phyloP scores from a whole-genome alignment of 2,329 filamentous ascomycete genomes.

The Colletotrichum sp. region DNA sequence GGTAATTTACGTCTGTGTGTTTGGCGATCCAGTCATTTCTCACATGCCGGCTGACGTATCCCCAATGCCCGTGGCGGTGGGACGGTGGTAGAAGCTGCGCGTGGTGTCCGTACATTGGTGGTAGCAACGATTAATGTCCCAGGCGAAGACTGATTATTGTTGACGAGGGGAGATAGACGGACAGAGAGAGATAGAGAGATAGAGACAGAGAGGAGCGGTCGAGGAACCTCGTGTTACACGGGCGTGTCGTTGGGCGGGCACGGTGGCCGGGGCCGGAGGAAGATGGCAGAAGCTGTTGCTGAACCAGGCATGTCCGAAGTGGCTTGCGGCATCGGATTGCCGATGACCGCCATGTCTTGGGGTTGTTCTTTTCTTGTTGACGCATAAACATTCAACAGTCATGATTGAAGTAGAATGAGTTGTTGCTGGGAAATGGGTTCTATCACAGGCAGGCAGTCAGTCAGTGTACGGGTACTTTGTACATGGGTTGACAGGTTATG shows the following conservation, averaged over 20 bases:
- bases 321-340: not conserved
- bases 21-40: not conserved
- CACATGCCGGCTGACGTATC: conserved; percentile 2
- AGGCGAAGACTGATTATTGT: not conserved
- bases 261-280: not conserved
- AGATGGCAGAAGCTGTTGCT: not conserved
- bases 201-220: not conserved
- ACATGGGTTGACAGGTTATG: not conserved
- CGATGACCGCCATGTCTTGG: not conserved
- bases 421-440: not conserved
- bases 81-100: not conserved
- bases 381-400: not conserved
- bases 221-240: not conserved
- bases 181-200: not conserved
- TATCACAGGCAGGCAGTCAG: not conserved
- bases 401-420: not conserved
- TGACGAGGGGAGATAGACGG: not conserved
- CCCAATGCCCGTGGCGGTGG: not conserved
- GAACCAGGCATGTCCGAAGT: not conserved
- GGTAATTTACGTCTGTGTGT: not conserved
- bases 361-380: not conserved
- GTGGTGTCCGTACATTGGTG: not conserved
- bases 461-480: not conserved
- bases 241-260: not conserved
- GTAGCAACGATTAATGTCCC: not conserved